phyloP scores from a whole-genome alignment of 2,329 filamentous ascomycete species.

The Triangularia verruculosa region DNA sequence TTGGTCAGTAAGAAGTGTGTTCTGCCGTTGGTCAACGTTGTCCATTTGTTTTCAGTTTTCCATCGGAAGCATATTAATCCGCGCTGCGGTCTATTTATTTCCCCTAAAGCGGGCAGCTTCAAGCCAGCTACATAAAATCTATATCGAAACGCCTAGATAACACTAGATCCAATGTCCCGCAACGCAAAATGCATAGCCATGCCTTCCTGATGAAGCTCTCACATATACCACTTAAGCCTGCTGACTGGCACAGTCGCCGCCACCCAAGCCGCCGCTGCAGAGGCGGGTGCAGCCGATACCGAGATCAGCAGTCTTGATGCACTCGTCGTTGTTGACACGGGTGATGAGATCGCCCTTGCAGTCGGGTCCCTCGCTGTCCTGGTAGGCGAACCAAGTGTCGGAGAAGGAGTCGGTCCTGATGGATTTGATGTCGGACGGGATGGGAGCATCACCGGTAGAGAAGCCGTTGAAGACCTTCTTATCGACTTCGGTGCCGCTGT shows the following conservation, averaged over 20 bases:
- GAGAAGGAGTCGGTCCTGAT: constrained; percentile 40
- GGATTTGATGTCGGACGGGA: constrained; percentile 45
- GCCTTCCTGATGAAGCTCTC: background rate
- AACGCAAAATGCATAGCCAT: background rate
- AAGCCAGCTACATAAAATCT: background rate
- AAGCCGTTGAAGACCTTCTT: constrained; percentile 14
- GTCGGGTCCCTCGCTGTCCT: constrained; percentile 8
- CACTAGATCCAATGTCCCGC: background rate
- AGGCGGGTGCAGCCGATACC: constrained; percentile 13
- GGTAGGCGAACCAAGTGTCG: constrained; percentile 11
- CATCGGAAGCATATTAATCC: background rate
- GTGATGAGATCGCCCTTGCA: constrained; percentile 14
- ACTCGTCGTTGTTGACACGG: background rate
- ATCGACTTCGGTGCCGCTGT: constrained; percentile 12
- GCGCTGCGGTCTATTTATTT: background rate
- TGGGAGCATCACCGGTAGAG: constrained; percentile 11
- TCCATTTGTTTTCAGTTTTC: background rate
- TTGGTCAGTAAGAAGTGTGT: background rate
- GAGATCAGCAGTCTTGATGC: constrained; percentile 14
- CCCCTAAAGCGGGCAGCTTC: background rate
- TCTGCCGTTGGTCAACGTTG: background rate
- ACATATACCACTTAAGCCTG: background rate
- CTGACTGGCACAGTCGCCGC: constrained; percentile 1
- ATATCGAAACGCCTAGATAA: background rate
- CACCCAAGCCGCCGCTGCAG: background rate